Conservation (phyloP, 768 basidiomycete genomes). For the Tylopilus rubrobrunneus region DNA sequence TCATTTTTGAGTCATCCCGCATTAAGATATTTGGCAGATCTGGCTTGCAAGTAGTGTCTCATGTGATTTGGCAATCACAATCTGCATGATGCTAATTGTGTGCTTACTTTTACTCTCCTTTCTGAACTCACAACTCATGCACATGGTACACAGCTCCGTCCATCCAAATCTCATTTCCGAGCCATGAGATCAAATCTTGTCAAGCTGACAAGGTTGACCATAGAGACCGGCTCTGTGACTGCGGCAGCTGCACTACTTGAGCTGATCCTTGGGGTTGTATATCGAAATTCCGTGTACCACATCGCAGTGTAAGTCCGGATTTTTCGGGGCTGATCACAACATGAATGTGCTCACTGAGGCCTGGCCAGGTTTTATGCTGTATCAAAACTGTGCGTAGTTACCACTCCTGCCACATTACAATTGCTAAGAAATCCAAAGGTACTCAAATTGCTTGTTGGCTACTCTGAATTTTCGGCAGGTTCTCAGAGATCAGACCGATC, state of each 20-base stretch:
- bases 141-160: constrained; percentile 9
- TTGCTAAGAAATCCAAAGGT: constrained; percentile 1
- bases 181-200: neutral
- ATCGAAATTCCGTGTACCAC: neutral
- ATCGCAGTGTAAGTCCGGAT: constrained; percentile 16
- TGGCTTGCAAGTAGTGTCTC: constrained; percentile 21
- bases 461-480: constrained; percentile 14
- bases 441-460: constrained; percentile 18
- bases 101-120: neutral
- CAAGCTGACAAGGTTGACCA: constrained; percentile 19
- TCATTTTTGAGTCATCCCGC: too few relatives aligned
- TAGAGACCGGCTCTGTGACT: constrained; percentile 25
- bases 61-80: constrained; percentile 19
- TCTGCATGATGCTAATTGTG: constrained; percentile 18
- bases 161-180: constrained; percentile 4
- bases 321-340: too few relatives aligned
- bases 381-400: constrained; percentile 13
- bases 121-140: neutral
- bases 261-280: constrained; percentile 11
- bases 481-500: constrained; percentile 5
- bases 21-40: constrained; percentile 5
- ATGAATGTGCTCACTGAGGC: neutral
- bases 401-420: too few relatives aligned
- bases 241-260: constrained; percentile 16
- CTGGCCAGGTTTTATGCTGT: constrained; percentile 6